These are phyloP conservation scores for Geosmithia putterillii DNA, from an alignment of 2,329 filamentous ascomycete species.

Conservation along the genomic window DNA sequence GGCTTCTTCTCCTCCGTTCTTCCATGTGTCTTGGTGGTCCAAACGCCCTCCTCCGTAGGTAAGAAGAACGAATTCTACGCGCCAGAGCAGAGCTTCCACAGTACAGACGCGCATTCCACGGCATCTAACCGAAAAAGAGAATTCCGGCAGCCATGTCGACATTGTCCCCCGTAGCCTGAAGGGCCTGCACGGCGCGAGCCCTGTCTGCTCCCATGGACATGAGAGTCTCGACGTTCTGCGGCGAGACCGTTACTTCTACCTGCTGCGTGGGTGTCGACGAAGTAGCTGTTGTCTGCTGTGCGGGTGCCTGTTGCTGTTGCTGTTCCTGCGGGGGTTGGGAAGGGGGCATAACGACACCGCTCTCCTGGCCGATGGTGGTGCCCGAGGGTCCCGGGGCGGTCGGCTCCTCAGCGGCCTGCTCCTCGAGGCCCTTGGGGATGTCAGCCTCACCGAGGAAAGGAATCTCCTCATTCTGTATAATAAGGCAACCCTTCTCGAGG, in stretches of 20 bases:
- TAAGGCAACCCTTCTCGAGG: constrained; percentile 67
- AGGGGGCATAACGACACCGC: constrained; percentile 54
- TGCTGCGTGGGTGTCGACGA: constrained; percentile 9
- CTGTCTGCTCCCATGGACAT: constrained; percentile 66
- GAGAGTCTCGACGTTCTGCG: constrained; percentile 63
- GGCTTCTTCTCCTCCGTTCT: too few relatives aligned
- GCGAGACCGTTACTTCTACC: constrained; percentile 28
- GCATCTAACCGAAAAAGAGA: constrained; percentile 35
- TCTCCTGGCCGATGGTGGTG: constrained; percentile 74
- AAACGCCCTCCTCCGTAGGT: too few relatives aligned
- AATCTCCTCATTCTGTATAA: constrained; percentile 81
- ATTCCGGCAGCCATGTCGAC: constrained; percentile 80
- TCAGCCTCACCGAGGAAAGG: constrained; percentile 86
- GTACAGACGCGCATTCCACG: not conserved
- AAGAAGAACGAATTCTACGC: too few relatives aligned
- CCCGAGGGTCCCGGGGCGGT: constrained; percentile 76
- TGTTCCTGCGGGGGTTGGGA: constrained; percentile 6
- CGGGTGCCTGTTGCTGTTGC: constrained; percentile 8
- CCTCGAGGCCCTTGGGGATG: constrained; percentile 77
- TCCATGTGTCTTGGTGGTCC: too few relatives aligned
- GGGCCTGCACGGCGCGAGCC: constrained; percentile 64
- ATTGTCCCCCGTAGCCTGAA: constrained; percentile 75
- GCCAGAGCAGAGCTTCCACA: not conserved
- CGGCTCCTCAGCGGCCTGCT: constrained; percentile 65
- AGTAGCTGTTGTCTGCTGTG: constrained; percentile 11